Conservation (phyloP, 2,329 filamentous ascomycete species). For the Stenocarpella maydis region DNA sequence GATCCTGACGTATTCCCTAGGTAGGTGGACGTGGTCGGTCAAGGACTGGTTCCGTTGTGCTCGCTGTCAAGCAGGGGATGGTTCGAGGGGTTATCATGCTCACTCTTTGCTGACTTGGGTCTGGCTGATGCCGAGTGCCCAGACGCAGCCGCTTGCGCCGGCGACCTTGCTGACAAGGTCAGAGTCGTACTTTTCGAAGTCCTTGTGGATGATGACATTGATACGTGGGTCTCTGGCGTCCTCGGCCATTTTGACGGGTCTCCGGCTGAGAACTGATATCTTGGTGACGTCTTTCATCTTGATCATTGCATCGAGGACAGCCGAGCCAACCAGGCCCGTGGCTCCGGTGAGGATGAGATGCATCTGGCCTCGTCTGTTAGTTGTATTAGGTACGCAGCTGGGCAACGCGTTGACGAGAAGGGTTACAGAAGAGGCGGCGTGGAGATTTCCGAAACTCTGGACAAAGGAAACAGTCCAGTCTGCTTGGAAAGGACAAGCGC, state of each 20-base stretch:
- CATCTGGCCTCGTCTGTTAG: slow-evolving; percentile 49
- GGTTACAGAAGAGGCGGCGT: no score
- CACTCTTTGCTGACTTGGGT: slow-evolving; percentile 66
- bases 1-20: slow-evolving; percentile 70
- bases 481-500: no score
- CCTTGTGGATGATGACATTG: slow-evolving; percentile 72
- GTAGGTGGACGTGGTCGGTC: no score
- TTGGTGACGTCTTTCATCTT: slow-evolving; percentile 63
- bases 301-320: slow-evolving; percentile 69
- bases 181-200: slow-evolving; percentile 69
- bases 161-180: slow-evolving; percentile 65
- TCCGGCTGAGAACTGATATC: slow-evolving; percentile 73
- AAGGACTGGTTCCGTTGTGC: no score
- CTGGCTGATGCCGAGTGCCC: slow-evolving; percentile 75
- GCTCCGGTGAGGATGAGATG: slow-evolving; percentile 75
- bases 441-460: no score
- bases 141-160: slow-evolving; percentile 74
- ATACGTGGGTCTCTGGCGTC: slow-evolving; percentile 64
- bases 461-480: no score
- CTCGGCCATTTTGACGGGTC: slow-evolving; percentile 70
- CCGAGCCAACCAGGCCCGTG: slow-evolving; percentile 71
- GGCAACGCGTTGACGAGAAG: not conserved
- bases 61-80: no score
- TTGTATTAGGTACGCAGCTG: no score
- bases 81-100: slow-evolving; percentile 36